Conservation (phyloP, 495 filamentous ascomycete genomes). For the Cenococcum geophilum region DNA sequence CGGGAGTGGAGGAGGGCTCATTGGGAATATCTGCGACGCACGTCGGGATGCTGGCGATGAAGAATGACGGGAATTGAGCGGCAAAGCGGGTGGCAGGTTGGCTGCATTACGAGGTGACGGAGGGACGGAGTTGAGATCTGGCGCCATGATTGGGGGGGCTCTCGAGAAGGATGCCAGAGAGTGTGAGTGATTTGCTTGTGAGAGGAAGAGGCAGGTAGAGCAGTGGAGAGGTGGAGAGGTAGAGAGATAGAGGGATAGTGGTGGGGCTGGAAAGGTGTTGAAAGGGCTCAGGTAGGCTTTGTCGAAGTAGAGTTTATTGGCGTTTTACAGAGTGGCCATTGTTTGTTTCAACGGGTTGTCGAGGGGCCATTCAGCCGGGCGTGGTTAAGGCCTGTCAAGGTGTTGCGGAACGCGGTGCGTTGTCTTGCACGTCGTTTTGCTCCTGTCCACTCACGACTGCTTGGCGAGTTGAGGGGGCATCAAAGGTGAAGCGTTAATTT, state of each 20-base stretch:
- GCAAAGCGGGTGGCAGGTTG: slow-evolving; percentile 14
- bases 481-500: slow-evolving; percentile 23
- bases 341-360: slow-evolving; percentile 19
- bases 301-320: background rate
- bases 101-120: slow-evolving; percentile 44
- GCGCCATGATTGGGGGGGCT: slow-evolving; percentile 43
- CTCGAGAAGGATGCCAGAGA: no score
- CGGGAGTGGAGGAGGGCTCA: slow-evolving; percentile 44
- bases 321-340: slow-evolving; percentile 22
- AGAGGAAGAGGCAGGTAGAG: background rate
- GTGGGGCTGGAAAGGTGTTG: background rate
- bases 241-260: background rate
- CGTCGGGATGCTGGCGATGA: slow-evolving; percentile 45
- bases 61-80: slow-evolving; percentile 42
- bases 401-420: slow-evolving; percentile 9
- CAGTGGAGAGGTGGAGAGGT: background rate
- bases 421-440: slow-evolving; percentile 20
- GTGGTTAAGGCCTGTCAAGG: no score
- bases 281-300: background rate
- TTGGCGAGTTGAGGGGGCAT: slow-evolving; percentile 9
- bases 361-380: slow-evolving; percentile 3
- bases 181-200: background rate
- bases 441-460: slow-evolving; percentile 23
- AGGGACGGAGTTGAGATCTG: slow-evolving; percentile 58
- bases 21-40: slow-evolving; percentile 42